A percentile compares a stretch with the other conserved stretches of the same genome.
Evolutionary conservation across 2,329 filamentous ascomycete species (phyloP).

Genomic region (Penicillium psychrosexuale): DNA sequence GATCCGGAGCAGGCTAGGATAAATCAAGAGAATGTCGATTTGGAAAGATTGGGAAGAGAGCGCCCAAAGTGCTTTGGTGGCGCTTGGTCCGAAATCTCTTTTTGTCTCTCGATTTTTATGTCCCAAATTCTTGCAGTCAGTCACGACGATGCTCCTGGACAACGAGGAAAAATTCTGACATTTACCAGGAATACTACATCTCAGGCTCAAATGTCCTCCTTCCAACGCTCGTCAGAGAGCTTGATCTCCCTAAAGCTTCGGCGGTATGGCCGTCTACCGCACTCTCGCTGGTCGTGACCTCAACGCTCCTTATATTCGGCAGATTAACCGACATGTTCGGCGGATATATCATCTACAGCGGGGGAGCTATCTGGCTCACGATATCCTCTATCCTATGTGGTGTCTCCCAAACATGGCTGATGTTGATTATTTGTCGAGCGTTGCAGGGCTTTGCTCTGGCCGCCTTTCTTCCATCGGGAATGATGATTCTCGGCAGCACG

Average conservation of each 20-base stretch:
- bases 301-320: conserved; percentile 54
- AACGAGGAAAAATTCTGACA: neutral
- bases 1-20: conserved; percentile 3
- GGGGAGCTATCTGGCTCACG: conserved; percentile 61
- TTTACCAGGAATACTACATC: conserved; percentile 65
- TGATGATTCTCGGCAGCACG: conserved; percentile 62
- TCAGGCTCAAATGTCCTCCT: conserved; percentile 70
- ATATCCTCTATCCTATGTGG: conserved; percentile 68
- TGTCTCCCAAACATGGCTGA: conserved; percentile 64
- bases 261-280: conserved; percentile 54
- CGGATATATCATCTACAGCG: conserved; percentile 61
- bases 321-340: conserved; percentile 60
- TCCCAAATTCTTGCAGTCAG: conserved; percentile 61
- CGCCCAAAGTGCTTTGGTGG: conserved; percentile 57
- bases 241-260: conserved; percentile 66
- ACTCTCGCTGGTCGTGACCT: conserved; percentile 50
- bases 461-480: conserved; percentile 66
- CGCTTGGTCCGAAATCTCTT: conserved; percentile 57
- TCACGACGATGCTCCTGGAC: neutral
- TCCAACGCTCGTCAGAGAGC: conserved; percentile 59
- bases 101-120: conserved; percentile 60
- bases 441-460: conserved; percentile 71
- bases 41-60: conserved; percentile 62
- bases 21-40: conserved; percentile 20
- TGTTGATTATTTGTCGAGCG: conserved; percentile 71